Evolutionary conservation across 129 eudicot species (phyloP), one percentile per base, ranked within the genome.

Genomic region (Pseudognaphalium luteoalbum): DNA sequence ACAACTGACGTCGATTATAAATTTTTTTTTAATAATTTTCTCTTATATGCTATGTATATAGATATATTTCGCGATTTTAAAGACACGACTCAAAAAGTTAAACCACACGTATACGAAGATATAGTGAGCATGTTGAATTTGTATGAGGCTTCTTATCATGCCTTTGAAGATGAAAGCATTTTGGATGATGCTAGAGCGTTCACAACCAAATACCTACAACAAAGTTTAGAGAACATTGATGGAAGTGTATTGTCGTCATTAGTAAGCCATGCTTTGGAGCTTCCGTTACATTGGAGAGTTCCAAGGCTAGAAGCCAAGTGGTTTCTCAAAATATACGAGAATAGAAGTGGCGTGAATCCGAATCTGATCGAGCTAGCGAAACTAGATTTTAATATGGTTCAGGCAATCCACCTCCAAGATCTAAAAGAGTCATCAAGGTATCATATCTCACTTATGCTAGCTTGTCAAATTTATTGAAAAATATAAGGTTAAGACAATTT

Each of bases 391-490:
- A 17, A 79, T 12, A 71, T 79, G 65, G 58, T 79, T 7, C 78
- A 79, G n/a, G 73, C 82, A 4, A 79, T 71, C 70, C 67, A 79
- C 59, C 71, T 20, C 3, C 66, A 79, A 56, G 82, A 79, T 71
- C 52, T 79, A 29, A 79, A 79, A 79, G 5, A 71, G 73, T 19
- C 82, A 0, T 79, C 82, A 79, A 71, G 82, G 76, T 75, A 35
- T 32, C 34, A 32, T 32, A 32, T 32, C 34, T 32, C 34, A 2
- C 34, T 32, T 32, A n/a, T n/a, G 28, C 28, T 25, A 25, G 28
- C 28, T 25, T 25, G 28, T 25, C 28, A 25, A 25, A 25, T 25
- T 25, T 25, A 25, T 25, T 25, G 28, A 25, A 25, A 25, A 25
- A 25, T 25, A 25, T 25, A 25, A 25, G 28, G 28, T 25, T 25